These are phyloP conservation scores for Phytophthora pluvialis DNA, from an alignment of 352 stramenopile genomes.

Conservation along the genomic window DNA sequence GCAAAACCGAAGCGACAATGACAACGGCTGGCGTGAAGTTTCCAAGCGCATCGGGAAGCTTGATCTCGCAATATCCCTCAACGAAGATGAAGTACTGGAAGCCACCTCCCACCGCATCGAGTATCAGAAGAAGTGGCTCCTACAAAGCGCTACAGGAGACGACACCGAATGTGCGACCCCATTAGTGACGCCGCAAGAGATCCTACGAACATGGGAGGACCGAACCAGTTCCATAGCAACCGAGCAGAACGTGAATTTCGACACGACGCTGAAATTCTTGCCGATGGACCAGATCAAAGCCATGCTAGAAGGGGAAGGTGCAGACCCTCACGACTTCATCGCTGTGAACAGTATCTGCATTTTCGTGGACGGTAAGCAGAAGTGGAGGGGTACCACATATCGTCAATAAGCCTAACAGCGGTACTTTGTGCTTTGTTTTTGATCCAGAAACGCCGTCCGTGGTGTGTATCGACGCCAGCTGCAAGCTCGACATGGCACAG, in stretches of 20 bases:
- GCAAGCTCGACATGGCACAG: constrained; percentile 58
- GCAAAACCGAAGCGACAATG: neutral
- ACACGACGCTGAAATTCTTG: constrained; percentile 37
- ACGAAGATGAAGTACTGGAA: constrained; percentile 8
- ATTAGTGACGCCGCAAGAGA: constrained; percentile 38
- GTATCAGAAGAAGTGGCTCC: constrained; percentile 25
- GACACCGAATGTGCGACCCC: constrained; percentile 3
- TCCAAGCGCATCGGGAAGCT: constrained; percentile 13
- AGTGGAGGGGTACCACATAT: neutral
- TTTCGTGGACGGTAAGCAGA: constrained; percentile 53
- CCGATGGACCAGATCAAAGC: constrained; percentile 18
- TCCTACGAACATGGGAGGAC: constrained; percentile 41
- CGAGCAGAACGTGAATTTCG: constrained; percentile 1
- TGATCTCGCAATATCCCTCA: constrained; percentile 1
- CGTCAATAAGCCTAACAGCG: constrained; percentile 1
- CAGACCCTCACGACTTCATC: constrained; percentile 13
- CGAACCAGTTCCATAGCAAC: constrained; percentile 1
- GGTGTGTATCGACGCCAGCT: constrained; percentile 58
- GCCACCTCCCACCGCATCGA: constrained; percentile 5
- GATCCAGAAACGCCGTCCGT: constrained; percentile 49
- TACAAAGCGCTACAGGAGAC: constrained; percentile 13
- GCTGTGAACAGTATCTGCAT: constrained; percentile 78
- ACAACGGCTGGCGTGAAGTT: constrained; percentile 9
- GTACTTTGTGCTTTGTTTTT: neutral
- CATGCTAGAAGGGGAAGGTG: constrained; percentile 9